Conservation (phyloP, 768 basidiomycete genomes). For the Cystofilobasidium macerans region DNA sequence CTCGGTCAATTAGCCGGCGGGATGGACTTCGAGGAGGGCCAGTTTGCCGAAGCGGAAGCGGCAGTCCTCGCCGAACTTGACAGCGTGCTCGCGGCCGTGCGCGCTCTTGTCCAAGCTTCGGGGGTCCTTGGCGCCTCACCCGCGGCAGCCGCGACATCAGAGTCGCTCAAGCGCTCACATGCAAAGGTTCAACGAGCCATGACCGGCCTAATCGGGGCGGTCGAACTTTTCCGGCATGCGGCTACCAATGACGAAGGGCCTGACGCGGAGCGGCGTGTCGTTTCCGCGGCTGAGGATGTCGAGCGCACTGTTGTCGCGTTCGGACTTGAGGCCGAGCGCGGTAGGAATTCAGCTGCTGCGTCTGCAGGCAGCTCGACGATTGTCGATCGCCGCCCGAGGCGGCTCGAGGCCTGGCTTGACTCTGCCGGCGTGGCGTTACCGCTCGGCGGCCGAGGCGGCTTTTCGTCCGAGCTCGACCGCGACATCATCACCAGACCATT, state of each 20-base stretch:
- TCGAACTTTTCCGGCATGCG: conserved; percentile 8
- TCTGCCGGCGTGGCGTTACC: conserved; percentile 28
- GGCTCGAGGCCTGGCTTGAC: conserved; percentile 17
- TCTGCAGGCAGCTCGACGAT: conserved; percentile 35
- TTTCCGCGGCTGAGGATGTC: conserved; percentile 18
- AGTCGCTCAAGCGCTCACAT: not conserved
- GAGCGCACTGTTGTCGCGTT: conserved; percentile 26
- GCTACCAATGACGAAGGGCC: not conserved
- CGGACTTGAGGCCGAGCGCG: conserved; percentile 24
- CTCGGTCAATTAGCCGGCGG: not conserved
- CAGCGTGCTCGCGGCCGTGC: not conserved
- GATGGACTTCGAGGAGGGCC: not conserved
- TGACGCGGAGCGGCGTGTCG: conserved; percentile 4
- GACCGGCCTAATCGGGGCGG: not conserved
- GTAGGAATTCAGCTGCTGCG: conserved; percentile 41
- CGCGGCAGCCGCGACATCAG: not conserved
- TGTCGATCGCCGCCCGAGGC: conserved; percentile 13
- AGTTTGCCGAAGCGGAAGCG: not conserved
- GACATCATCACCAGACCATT: conserved; percentile 24
- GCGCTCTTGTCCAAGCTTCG: conserved; percentile 1
- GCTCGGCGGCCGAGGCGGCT: conserved; percentile 24
- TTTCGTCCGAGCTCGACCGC: conserved; percentile 20
- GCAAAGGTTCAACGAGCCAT: conserved; percentile 8
- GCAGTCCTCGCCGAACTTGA: conserved; percentile 6
- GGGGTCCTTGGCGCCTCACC: not conserved